Conservation (phyloP, 352 stramenopile genomes). For the Phytopythium helicoides region DNA sequence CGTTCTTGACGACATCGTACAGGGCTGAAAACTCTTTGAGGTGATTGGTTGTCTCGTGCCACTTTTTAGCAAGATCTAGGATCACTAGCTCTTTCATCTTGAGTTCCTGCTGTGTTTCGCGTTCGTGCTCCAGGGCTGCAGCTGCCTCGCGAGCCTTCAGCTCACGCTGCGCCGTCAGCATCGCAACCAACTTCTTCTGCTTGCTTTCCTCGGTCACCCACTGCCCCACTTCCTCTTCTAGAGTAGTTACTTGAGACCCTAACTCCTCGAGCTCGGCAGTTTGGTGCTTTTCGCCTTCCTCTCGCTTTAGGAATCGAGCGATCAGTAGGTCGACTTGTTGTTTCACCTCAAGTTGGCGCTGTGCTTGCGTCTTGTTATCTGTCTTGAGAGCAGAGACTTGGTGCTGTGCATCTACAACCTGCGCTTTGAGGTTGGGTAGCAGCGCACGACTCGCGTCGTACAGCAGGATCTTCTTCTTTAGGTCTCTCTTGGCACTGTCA, state of each 20-base stretch:
- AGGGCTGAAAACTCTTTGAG: constrained; percentile 92
- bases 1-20: constrained; percentile 95
- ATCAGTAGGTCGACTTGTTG: constrained; percentile 92
- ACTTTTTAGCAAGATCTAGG: constrained; percentile 93
- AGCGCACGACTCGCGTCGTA: constrained; percentile 71
- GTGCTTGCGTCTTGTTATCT: constrained; percentile 71
- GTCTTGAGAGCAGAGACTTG: constrained; percentile 46
- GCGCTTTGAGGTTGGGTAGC: constrained; percentile 75
- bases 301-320: constrained; percentile 84
- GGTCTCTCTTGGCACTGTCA: constrained; percentile 79
- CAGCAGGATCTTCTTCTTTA: constrained; percentile 87
- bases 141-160: constrained; percentile 88
- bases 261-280: constrained; percentile 60
- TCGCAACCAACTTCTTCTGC: constrained; percentile 84
- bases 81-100: constrained; percentile 94
- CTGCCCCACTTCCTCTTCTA: constrained; percentile 83
- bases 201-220: constrained; percentile 88
- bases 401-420: constrained; percentile 80
- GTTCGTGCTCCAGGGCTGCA: constrained; percentile 72
- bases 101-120: constrained; percentile 86
- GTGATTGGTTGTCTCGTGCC: constrained; percentile 92
- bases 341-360: constrained; percentile 79
- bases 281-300: constrained; percentile 79
- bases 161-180: constrained; percentile 90
- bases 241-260: constrained; percentile 51